These are phyloP conservation scores for Xylaria grammica DNA, from an alignment of 495 filamentous ascomycete genomes.

Conservation along the genomic window DNA sequence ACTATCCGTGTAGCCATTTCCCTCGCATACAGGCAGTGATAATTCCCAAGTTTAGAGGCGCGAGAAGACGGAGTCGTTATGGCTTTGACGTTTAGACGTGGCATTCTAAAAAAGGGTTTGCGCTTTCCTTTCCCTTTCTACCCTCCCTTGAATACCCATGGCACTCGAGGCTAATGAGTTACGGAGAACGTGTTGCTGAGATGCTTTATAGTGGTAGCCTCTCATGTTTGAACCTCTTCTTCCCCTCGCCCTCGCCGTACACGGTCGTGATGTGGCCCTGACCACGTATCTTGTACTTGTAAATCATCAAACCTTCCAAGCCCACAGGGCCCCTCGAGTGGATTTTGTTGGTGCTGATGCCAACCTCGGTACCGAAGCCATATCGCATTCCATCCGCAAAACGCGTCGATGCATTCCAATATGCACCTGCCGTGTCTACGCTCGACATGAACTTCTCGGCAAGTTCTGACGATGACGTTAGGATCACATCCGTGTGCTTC, in stretches of 20 bases:
- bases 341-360: conserved; percentile 98
- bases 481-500: conserved; percentile 92
- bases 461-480: conserved; percentile 67
- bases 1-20: too few species aligned
- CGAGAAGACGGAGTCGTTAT: too few species aligned
- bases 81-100: too few species aligned
- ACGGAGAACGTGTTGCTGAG: background rate
- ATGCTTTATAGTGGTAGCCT: conserved; percentile 47
- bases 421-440: conserved; percentile 90
- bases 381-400: conserved; percentile 97
- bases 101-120: too few species aligned
- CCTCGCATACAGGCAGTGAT: too few species aligned
- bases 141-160: background rate
- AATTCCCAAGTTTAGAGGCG: too few species aligned
- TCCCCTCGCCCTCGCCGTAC: conserved; percentile 72
- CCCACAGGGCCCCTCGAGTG: conserved; percentile 93
- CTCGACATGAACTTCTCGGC: conserved; percentile 81
- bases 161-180: background rate
- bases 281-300: conserved; percentile 89
- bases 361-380: conserved; percentile 97
- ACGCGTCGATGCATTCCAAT: conserved; percentile 94
- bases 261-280: conserved; percentile 75
- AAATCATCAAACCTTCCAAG: conserved; percentile 92
- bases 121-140: background rate
- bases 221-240: conserved; percentile 74